Conservation (phyloP, 2,329 filamentous ascomycete species). For the Cercospora beticola region DNA sequence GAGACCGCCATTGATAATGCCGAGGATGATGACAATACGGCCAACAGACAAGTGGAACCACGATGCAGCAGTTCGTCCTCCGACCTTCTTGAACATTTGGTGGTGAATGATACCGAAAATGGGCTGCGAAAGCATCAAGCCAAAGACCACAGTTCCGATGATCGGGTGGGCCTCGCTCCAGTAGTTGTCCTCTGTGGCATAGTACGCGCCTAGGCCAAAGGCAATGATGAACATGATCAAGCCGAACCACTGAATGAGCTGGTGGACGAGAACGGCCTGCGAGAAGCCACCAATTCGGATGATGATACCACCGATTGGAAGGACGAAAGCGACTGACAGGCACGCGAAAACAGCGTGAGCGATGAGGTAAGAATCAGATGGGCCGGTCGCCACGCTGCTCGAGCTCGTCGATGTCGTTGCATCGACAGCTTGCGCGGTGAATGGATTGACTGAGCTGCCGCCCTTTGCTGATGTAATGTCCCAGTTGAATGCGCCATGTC, state of each 20-base stretch:
- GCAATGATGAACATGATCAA: constrained; percentile 51
- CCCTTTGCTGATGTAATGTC: constrained; percentile 53
- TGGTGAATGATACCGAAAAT: constrained; percentile 56
- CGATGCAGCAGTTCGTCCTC: constrained; percentile 48
- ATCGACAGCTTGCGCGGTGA: constrained; percentile 30
- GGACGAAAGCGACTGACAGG: constrained; percentile 48
- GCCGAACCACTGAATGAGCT: constrained; percentile 51
- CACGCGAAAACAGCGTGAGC: constrained; percentile 48
- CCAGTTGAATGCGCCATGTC: constrained; percentile 45
- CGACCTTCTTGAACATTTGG: constrained; percentile 41
- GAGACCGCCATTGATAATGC: constrained; percentile 57
- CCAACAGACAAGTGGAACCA: constrained; percentile 39
- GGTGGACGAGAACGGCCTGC: constrained; percentile 46
- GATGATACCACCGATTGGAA: constrained; percentile 47
- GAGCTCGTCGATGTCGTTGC: constrained; percentile 12
- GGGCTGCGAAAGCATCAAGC: constrained; percentile 56
- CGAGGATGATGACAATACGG: constrained; percentile 48
- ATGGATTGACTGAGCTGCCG: constrained; percentile 42
- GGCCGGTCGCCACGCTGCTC: constrained; percentile 2
- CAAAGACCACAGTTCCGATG: constrained; percentile 55
- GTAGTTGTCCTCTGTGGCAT: constrained; percentile 13
- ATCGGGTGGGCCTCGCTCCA: constrained; percentile 53
- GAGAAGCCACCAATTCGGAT: constrained; percentile 48
- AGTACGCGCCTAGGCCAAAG: constrained; percentile 51
- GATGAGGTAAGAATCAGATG: constrained; percentile 33